A percentile compares a stretch with the other conserved stretches of the same genome.
phyloP scores from a whole-genome alignment of 495 filamentous ascomycete species.

The Hypoxylon subgilvum region DNA sequence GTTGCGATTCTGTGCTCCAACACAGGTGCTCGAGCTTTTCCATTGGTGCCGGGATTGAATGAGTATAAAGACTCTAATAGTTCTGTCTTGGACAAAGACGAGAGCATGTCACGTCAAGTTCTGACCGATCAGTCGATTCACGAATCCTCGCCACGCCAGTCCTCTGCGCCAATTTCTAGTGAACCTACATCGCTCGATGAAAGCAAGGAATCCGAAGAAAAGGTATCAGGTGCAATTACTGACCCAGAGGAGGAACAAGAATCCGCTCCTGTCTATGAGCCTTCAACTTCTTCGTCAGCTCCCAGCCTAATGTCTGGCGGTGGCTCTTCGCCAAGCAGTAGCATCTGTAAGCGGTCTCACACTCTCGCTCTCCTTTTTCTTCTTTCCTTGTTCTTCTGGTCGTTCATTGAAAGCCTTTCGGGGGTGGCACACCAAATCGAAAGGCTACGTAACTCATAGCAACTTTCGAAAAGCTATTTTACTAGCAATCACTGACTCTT shows the following conservation, averaged over 20 bases:
- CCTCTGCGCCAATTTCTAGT: too few relatives aligned
- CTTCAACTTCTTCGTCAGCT: conserved; percentile 47
- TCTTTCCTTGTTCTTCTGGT: too few relatives aligned
- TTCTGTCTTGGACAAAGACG: not conserved
- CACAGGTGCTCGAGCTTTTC: conserved; percentile 36
- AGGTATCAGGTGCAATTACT: not conserved
- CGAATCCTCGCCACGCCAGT: not conserved
- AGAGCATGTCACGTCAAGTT: not conserved
- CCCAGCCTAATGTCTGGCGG: conserved; percentile 45
- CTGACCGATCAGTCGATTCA: not conserved
- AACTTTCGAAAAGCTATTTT: too few relatives aligned
- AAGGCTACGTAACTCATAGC: too few relatives aligned
- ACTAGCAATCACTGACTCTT: conserved; percentile 13
- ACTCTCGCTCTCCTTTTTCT: too few relatives aligned
- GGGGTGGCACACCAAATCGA: too few relatives aligned
- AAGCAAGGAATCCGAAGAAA: not conserved
- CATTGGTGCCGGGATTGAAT: conserved; percentile 27
- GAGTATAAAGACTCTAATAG: conserved; percentile 5
- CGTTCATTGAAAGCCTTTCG: too few relatives aligned
- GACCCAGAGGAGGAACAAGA: conserved; percentile 6
- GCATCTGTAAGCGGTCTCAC: conserved; percentile 37
- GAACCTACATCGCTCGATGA: not conserved
- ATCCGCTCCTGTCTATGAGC: conserved; percentile 10
- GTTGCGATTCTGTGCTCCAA: conserved; percentile 16
- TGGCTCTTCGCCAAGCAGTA: conserved; percentile 47